A percentile compares a stretch with the other conserved stretches of the same genome.
phyloP scores from a whole-genome alignment of 2,329 filamentous ascomycete genomes.

The Ploettnerulaceae sp. region DNA sequence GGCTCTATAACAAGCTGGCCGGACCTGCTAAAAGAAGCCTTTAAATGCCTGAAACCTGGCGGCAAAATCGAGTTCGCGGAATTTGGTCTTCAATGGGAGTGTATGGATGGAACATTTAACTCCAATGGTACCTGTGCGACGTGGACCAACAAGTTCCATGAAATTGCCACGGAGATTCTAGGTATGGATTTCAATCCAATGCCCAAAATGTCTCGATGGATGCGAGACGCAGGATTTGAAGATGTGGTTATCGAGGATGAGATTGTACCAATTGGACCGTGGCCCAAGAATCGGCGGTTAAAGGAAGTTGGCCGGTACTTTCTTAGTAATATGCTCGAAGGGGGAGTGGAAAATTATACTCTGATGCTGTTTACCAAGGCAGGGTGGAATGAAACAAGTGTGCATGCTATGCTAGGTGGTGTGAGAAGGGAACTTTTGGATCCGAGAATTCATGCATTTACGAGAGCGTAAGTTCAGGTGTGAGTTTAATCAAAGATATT shows the following conservation, averaged over 20 bases:
- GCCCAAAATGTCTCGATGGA: conserved; percentile 25
- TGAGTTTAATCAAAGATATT: background rate
- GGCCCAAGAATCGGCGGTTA: conserved; percentile 31
- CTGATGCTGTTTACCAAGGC: conserved; percentile 21
- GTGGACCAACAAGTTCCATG: conserved; percentile 13
- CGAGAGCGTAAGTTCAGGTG: conserved; percentile 13
- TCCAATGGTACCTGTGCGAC: conserved; percentile 11
- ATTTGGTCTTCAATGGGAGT: conserved; percentile 17
- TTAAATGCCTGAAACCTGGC: conserved; percentile 24
- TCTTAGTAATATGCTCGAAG: conserved; percentile 21
- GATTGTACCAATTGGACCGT: conserved; percentile 27
- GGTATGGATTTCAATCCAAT: conserved; percentile 20
- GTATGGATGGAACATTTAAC: conserved; percentile 17
- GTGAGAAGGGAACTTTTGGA: conserved; percentile 21
- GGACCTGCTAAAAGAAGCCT: conserved; percentile 49
- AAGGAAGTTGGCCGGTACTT: conserved; percentile 31
- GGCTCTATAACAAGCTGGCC: conserved; percentile 49
- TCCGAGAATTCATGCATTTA: conserved; percentile 22
- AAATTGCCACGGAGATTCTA: conserved; percentile 11
- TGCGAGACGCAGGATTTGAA: conserved; percentile 38
- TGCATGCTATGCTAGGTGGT: conserved; percentile 19
- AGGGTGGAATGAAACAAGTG: conserved; percentile 19
- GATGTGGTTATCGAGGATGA: conserved; percentile 32
- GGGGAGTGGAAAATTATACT: conserved; percentile 23
- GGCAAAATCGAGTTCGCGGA: conserved; percentile 23